These are phyloP conservation scores for Echinochloa phyllopogon DNA, from an alignment of 176 grass and related monocot species.

Conservation along the genomic window DNA sequence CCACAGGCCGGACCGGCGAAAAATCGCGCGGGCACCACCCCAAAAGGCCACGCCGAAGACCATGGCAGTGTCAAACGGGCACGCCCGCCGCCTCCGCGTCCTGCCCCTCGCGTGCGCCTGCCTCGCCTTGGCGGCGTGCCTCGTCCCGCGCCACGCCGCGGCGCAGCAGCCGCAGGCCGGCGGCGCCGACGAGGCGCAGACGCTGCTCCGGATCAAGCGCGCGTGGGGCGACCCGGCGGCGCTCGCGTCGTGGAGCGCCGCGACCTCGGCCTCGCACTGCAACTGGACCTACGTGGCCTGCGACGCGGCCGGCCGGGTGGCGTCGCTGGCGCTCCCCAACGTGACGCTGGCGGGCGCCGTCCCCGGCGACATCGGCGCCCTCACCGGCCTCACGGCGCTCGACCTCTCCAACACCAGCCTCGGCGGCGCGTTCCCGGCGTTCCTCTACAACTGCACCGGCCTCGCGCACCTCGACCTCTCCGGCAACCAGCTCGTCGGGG, in stretches of 20 bases:
- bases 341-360: slow-evolving; percentile 37
- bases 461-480: slow-evolving; percentile 51
- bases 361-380: slow-evolving; percentile 58
- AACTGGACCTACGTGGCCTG: slow-evolving; percentile 41
- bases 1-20: slow-evolving; percentile 1
- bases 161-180: slow-evolving; percentile 16
- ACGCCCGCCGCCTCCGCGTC: not conserved
- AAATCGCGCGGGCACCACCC: not conserved
- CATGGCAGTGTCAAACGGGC: slow-evolving; percentile 28
- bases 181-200: slow-evolving; percentile 34
- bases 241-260: slow-evolving; percentile 42
- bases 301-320: slow-evolving; percentile 32
- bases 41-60: not conserved
- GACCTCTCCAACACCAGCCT: slow-evolving; percentile 64
- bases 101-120: not conserved
- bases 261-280: slow-evolving; percentile 2
- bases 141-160: slow-evolving; percentile 22
- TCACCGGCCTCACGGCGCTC: slow-evolving; percentile 52
- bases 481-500: slow-evolving; percentile 38
- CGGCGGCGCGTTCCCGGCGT: slow-evolving; percentile 53
- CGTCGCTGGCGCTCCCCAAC: slow-evolving; percentile 40
- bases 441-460: slow-evolving; percentile 56
- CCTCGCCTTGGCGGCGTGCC: not conserved
- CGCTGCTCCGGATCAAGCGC: slow-evolving; percentile 44
- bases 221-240: slow-evolving; percentile 47